phyloP scores from a whole-genome alignment of 306 rosid genomes.

The Vigna unguiculata region DNA sequence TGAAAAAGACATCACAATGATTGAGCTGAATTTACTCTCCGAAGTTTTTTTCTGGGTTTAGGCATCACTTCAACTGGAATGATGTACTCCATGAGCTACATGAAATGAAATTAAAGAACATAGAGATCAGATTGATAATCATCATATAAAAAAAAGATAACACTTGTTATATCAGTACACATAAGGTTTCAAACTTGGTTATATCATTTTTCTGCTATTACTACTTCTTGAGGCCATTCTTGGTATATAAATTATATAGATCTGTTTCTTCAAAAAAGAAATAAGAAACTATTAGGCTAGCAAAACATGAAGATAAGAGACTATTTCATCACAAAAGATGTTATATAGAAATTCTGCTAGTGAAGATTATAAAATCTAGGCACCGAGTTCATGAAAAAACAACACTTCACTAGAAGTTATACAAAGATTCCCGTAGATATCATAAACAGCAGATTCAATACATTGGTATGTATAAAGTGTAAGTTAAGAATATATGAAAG shows the following conservation, averaged over 20 bases:
- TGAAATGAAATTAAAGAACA: background rate
- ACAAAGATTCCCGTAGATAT: background rate
- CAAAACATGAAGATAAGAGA: background rate
- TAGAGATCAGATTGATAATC: constrained; percentile 18
- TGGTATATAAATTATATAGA: background rate
- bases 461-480: background rate
- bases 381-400: constrained; percentile 2
- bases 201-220: background rate
- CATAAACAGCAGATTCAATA: background rate
- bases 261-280: background rate
- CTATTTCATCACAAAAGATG: background rate
- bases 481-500: constrained; percentile 1
- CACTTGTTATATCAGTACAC: background rate
- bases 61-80: constrained; percentile 63
- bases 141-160: background rate
- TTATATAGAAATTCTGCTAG: background rate
- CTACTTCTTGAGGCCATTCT: background rate
- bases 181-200: constrained; percentile 1
- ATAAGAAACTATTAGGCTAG: background rate
- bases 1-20: constrained; percentile 45
- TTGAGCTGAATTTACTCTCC: constrained; percentile 57
- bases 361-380: background rate
- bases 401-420: background rate
- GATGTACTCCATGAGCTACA: constrained; percentile 66
- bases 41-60: constrained; percentile 48